Base-by-base conservation (phyloP, 192 early-diverging fungal species). In the Irineochytrium annulatum region DNA sequence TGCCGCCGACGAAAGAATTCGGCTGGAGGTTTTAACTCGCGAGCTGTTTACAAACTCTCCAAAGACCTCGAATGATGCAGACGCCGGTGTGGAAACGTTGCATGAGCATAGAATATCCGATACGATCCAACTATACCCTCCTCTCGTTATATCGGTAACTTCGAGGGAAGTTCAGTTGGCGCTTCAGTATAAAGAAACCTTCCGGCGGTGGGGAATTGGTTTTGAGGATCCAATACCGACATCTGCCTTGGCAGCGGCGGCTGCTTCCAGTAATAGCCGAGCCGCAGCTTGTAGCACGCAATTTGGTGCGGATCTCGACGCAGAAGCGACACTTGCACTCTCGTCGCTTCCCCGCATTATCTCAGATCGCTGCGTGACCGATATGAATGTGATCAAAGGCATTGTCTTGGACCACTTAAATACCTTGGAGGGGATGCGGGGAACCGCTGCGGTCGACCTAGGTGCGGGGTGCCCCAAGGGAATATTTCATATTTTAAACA, bases 1-100 rank as follows among this genome's bases (percentile, higher is more conserved):
- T 73, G 89, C 89, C 20, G 85, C 86, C 0, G 86, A 91, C 66
- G 89, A 91, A 62, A 77, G 89, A 3, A 75, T 89, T 16, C 64
- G 76, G 8, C 63, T 91, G 19, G 89, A 91, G 64, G 65, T 51
- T 26, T 26, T 58, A n/a, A 31, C 8, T 4, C 29, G 32, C 0
- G 19, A 39, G 2, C 30, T 52, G 16, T 27, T 41, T 32, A 65
- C 3, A 41, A 33, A 11, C n/a, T 26, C 16, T 0, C 20, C 11
- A 16, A 5, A 41, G 0, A 60, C 24, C n/a, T 34, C n/a, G 33
- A 51, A 30, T 24, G 65, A 29, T n/a, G n/a, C n/a, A n/a, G n/a
- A n/a, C n/a, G n/a, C n/a, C n/a, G n/a, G n/a, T n/a, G n/a, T n/a
- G n/a, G n/a, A n/a, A n/a, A n/a, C n/a, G n/a, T n/a, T n/a, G n/a